Evolutionary conservation across 495 filamentous ascomycete genomes (phyloP).

Genomic region (Neurospora tetrasperma): DNA sequence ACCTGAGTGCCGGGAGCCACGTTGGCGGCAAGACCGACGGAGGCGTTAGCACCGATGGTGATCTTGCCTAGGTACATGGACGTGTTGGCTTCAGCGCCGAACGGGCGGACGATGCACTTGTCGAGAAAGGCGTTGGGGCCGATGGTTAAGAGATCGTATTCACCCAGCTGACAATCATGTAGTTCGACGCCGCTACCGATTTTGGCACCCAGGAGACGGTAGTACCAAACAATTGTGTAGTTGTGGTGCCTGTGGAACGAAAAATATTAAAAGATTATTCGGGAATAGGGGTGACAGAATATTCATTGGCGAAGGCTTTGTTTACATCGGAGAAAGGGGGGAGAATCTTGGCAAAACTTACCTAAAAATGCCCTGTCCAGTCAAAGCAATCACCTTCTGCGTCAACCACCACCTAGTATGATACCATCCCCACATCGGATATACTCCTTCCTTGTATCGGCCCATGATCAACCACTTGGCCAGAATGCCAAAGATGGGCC

Average conservation of each 20-base stretch:
- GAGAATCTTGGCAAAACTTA: not conserved
- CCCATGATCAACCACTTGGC: slow-evolving; percentile 39
- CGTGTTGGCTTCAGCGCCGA: slow-evolving; percentile 36
- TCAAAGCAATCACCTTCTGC: slow-evolving; percentile 31
- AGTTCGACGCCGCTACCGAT: slow-evolving; percentile 33
- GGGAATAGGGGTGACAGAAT: not conserved
- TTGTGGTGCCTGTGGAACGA: slow-evolving; percentile 11
- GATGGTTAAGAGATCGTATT: slow-evolving; percentile 36
- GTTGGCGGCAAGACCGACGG: slow-evolving; percentile 27
- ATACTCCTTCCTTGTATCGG: slow-evolving; percentile 31
- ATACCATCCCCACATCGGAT: slow-evolving; percentile 39
- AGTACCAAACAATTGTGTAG: slow-evolving; percentile 26
- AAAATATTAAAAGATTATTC: not conserved
- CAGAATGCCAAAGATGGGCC: slow-evolving; percentile 27
- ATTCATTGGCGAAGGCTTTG: not conserved
- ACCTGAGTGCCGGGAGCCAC: slow-evolving; percentile 33
- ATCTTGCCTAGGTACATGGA: slow-evolving; percentile 38
- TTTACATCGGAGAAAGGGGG: not conserved
- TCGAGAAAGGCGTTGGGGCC: slow-evolving; percentile 30
- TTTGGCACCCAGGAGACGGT: slow-evolving; percentile 31
- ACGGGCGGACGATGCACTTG: slow-evolving; percentile 29
- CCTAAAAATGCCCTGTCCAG: slow-evolving; percentile 30
- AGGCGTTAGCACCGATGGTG: slow-evolving; percentile 25
- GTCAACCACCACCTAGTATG: slow-evolving; percentile 41
- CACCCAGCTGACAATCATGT: slow-evolving; percentile 23